Conservation (phyloP, 140 eudicot genomes). For the Erigeron philadelphicus region DNA sequence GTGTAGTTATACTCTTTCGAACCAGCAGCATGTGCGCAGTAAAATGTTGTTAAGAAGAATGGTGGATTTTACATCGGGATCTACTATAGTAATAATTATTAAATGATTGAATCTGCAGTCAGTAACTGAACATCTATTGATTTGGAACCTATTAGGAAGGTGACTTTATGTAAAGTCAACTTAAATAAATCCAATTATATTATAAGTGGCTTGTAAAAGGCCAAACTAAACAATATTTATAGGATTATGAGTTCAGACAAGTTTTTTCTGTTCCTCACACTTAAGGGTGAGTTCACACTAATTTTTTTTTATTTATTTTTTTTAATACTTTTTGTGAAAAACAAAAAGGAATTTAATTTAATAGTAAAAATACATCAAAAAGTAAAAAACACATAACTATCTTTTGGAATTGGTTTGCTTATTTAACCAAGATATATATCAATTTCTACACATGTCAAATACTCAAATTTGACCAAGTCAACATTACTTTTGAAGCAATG, state of each 20-base stretch:
- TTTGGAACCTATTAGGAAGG: constrained; percentile 18
- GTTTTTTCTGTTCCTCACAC: too few relatives aligned
- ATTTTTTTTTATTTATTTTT: too few relatives aligned
- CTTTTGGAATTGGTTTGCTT: background rate
- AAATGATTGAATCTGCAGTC: constrained; percentile 29
- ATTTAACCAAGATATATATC: background rate
- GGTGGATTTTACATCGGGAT: constrained; percentile 34
- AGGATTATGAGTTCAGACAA: too few relatives aligned
- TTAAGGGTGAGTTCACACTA: too few relatives aligned
- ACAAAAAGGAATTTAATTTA: too few relatives aligned
- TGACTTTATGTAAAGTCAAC: constrained; percentile 23
- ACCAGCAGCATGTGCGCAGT: constrained; percentile 27
- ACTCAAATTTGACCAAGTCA: background rate
- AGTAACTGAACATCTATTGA: constrained; percentile 23
- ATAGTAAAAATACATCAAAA: background rate
- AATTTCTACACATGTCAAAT: constrained; percentile 7
- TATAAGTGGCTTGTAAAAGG: too few relatives aligned
- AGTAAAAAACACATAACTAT: background rate
- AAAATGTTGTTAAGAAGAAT: constrained; percentile 21
- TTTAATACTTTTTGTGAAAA: too few relatives aligned
- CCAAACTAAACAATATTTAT: too few relatives aligned
- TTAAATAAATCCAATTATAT: constrained; percentile 9
- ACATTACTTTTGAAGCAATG: too few relatives aligned
- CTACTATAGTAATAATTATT: constrained; percentile 13
- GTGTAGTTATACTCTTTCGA: constrained; percentile 7